These are phyloP conservation scores for Pythium apleroticum DNA, from an alignment of 352 stramenopile genomes.

Conservation along the genomic window DNA sequence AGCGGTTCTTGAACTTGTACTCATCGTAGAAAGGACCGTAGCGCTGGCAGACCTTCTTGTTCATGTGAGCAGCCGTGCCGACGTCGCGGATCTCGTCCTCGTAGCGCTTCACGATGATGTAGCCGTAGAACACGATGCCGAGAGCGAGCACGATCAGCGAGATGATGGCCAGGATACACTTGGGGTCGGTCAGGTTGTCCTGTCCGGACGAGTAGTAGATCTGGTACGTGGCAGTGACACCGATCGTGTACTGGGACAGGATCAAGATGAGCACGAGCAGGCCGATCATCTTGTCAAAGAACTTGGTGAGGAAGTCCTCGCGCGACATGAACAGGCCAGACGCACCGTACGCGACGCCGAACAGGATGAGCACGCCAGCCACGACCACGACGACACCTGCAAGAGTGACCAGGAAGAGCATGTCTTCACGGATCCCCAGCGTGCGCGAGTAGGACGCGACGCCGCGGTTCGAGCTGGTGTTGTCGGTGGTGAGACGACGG, in stretches of 20 bases:
- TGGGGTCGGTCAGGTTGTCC: slow-evolving; percentile 53
- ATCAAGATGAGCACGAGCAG: slow-evolving; percentile 72
- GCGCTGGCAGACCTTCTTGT: slow-evolving; percentile 81
- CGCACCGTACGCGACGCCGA: slow-evolving; percentile 56
- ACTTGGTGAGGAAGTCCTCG: slow-evolving; percentile 70
- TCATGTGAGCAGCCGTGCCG: slow-evolving; percentile 70
- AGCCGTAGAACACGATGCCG: slow-evolving; percentile 80
- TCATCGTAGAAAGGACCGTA: slow-evolving; percentile 86
- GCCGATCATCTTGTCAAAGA: slow-evolving; percentile 86
- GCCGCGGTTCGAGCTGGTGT: slow-evolving; percentile 36
- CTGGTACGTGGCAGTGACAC: slow-evolving; percentile 82
- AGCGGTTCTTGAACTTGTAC: slow-evolving; percentile 88
- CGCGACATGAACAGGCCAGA: slow-evolving; percentile 65
- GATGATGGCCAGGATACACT: slow-evolving; percentile 60
- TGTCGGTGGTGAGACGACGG: slow-evolving; percentile 34
- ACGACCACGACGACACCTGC: slow-evolving; percentile 77
- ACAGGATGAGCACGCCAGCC: slow-evolving; percentile 58
- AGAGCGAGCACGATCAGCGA: slow-evolving; percentile 65
- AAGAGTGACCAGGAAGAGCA: slow-evolving; percentile 81
- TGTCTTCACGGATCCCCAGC: slow-evolving; percentile 71
- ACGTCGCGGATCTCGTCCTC: slow-evolving; percentile 76
- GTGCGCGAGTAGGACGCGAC: slow-evolving; percentile 75
- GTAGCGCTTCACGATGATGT: slow-evolving; percentile 68
- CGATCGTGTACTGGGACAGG: slow-evolving; percentile 84
- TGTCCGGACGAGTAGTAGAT: slow-evolving; percentile 76